Base-by-base conservation (phyloP, 2,329 filamentous ascomycete genomes). In the Trichophyton verrucosum region DNA sequence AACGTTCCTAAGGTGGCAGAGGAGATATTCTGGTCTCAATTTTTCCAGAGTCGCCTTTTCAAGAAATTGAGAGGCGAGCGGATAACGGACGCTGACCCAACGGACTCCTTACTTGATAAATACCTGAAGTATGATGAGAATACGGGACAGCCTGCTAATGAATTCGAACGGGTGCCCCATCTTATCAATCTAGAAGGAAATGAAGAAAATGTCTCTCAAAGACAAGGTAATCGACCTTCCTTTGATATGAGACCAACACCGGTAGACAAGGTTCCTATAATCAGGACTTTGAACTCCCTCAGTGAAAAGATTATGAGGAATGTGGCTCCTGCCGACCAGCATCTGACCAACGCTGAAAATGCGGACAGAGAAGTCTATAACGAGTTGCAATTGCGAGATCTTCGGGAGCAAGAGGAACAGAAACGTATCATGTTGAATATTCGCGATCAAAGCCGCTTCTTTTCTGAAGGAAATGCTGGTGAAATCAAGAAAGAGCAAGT, bases 181-280 rank as follows among this genome's bases (percentile, higher is more conserved):
- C 91, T 95, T 65, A 91, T 99, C 66, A 88, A 99, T 71, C 75
- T 99, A 27, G 89, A 92, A 70, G 94, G 87, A 33, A 99, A 99
- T 69, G 94, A 97, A 74, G 89, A 94, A 72, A 92, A 99, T 68
- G 86, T 95, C 72, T 95, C 91, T 66, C 89, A 91, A 59, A 83
- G 86, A 68, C 86, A 82, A 68, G 94, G 94, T 57, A 97, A 99
- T 72, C 81, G 87, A 59, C 90, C 92, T 60, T 91, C 97, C 70
- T 77, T 88, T 40, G 94, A 95, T 65, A 96, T 97, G 90, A 83
- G 89, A 38, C 90, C 91, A 1, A 80, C 80, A 1, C 81, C 85
- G 9, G 77, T 82, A 55, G 83, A 86, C 53, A 92, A 94, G 70
- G 86, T 94, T 1, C 91, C 91, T 9, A 95, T 97, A 64, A 86